A percentile compares a stretch with the other conserved stretches of the same genome.
Conservation (phyloP, 768 basidiomycete species). For the Phaffia tasmanica region DNA sequence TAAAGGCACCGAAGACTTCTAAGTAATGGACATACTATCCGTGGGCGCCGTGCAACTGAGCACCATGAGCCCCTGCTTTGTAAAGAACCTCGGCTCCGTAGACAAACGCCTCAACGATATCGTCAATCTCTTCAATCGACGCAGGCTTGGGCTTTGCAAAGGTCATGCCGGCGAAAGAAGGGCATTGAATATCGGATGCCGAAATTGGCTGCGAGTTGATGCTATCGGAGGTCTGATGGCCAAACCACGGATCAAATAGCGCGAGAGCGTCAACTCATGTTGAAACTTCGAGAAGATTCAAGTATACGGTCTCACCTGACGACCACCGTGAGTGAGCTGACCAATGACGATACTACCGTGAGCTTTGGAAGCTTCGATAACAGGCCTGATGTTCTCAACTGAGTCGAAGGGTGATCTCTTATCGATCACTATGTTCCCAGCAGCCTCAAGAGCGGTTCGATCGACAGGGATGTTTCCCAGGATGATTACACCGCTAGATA, state of each 20-base stretch:
- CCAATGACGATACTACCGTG: slow-evolving; percentile 31
- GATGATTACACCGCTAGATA: background rate
- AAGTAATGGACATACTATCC: slow-evolving; percentile 7
- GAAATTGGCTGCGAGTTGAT: slow-evolving; percentile 31
- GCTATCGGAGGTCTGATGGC: slow-evolving; percentile 26
- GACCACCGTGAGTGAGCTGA: slow-evolving; percentile 36
- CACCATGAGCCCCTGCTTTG: slow-evolving; percentile 29
- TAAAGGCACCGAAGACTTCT: background rate
- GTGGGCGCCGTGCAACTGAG: slow-evolving; percentile 28
- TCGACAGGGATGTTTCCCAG: slow-evolving; percentile 34
- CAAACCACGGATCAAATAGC: slow-evolving; percentile 22
- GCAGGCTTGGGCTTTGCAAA: slow-evolving; percentile 30
- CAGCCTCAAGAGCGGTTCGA: slow-evolving; percentile 32
- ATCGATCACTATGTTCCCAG: slow-evolving; percentile 34
- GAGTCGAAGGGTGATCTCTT: slow-evolving; percentile 29
- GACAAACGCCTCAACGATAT: slow-evolving; percentile 29
- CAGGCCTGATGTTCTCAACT: slow-evolving; percentile 38
- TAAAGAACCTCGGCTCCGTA: slow-evolving; percentile 27
- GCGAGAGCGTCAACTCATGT: slow-evolving; percentile 1
- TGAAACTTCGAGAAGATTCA: background rate
- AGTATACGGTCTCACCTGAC: slow-evolving; percentile 11
- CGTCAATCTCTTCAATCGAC: slow-evolving; percentile 28
- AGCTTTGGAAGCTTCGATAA: slow-evolving; percentile 32
- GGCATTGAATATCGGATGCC: slow-evolving; percentile 28
- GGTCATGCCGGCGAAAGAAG: slow-evolving; percentile 28